Evolutionary conservation across 257 asterid species (phyloP), one percentile per base, ranked within the genome.

Genomic region (Scutellaria galericulata): DNA sequence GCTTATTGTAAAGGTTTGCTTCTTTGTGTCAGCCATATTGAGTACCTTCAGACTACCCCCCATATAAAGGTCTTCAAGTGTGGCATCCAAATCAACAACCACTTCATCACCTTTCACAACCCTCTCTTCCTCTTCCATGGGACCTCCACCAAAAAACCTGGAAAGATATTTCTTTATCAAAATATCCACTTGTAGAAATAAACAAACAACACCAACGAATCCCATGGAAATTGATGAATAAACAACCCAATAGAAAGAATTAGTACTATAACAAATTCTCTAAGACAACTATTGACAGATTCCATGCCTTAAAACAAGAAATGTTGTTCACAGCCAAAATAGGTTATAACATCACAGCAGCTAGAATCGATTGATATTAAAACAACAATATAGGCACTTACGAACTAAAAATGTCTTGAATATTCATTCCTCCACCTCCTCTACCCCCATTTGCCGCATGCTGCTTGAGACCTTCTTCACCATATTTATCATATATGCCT

Each of bases 11-110:
- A 9, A 64, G 8, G 62, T 41, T 45, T 44, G 41, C 52, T 9
- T 46, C 2, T 22, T 11, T 57, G 40, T 11, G 5, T 55, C 20
- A 42, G 64, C 24, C 46, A 54, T 39, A 56, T 58, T 42, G n/a
- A 76, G 64, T 87, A 92, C 99, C 99, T 95, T 92, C 84, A 90
- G 72, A 53, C 92, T 82, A 53, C 98, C 99, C 15, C 99, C 99
- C 96, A 88, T 83, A 71, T 95, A 95, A 57, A 95, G 80, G 83
- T 95, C 99, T 83, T 95, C 99, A 70, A 95, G 92, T 46, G 96
- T 73, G 5, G 98, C 97, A 76, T 95, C 97, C 89, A 95, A 75
- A 20, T 92, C 99, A 80, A 95, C 89, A 72, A 88, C 78, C 39
- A 92, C 98, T 62, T 92, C 99, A 81, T 95, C 97, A 42, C 98